Evolutionary conservation across 768 basidiomycete species (phyloP), one percentile per base, ranked within the genome.

Genomic region (Solioccasus polychromus): DNA sequence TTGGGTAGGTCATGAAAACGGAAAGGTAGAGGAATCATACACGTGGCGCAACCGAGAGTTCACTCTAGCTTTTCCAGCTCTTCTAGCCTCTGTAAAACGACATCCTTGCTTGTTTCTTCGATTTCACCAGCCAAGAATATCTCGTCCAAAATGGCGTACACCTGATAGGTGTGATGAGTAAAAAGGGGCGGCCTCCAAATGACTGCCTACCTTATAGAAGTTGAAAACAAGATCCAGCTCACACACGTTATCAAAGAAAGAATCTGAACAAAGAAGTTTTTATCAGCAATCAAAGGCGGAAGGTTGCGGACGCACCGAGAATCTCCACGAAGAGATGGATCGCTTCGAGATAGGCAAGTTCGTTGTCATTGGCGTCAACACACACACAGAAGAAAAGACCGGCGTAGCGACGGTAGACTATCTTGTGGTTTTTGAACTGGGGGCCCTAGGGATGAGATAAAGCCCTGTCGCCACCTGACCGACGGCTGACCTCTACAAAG

Each of bases 221-320:
- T 97, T 97, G 74, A 98, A 99, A 3, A 99, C 96, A 1, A 99
- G 79, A 62, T 98, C 96, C 24, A 97, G 74, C 66, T 97, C 94
- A 71, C 96, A 97, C 2, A 99, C 96, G 56, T 99, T 98, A 62
- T 97, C 93, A 60, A 99, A 99, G 75, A 98, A 99, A 0, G 93
- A 83, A 63, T 98, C 95, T 96, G 47, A 44, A 46, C 5, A 34
- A 23, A 19, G 41, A 47, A 24, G 3, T 2, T 1, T 18, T 36
- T 40, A 11, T 58, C 8, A 50, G 40, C 6, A 2, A 17, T 31
- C 24, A 2, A 43, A 38, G 24, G n/a, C 24, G 19, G 39, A 15
- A 44, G 6, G 24, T 19, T 18, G 39, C 4, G 22, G 29, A 63
- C 87, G 39, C 45, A 95, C 95, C 95, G 17, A 99, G 77, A 19